Evolutionary conservation across 495 filamentous ascomycete genomes (phyloP), one percentile per base, ranked within the genome.

Genomic region (Aspergillus nidulans): DNA sequence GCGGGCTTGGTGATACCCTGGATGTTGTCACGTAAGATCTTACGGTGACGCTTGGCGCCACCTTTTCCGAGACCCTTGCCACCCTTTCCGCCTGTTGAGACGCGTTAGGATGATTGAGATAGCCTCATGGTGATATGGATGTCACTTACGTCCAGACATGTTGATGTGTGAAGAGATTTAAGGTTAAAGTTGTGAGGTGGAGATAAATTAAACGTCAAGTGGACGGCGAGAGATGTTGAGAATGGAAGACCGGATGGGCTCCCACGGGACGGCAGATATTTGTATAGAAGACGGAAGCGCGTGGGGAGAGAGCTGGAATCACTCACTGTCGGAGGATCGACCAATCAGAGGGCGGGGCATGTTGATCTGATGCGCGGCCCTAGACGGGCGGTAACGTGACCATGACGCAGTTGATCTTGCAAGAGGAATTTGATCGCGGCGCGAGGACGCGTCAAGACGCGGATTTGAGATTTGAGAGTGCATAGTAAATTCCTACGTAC

Each of bases 1-100:
- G 94, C 94, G 74, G 94, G 94, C 90, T 99, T 99, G 75, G 94
- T 99, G 77, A 99, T 99, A 83, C 94, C 94, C 81, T 85, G 85
- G 73, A 88, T 85, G 88, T 97, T 98, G 87, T 98, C 94, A 80
- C 92, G 90, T 73, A 98, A 85, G 79, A 98, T 97, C 89, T 97
- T 98, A 69, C 94, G 87, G 76, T 96, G 91, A 76, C 85, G 85
- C 83, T 88, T 88, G 68, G 85, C 85, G 63, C 85, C 85, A 77
- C 92, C 91, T 88, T 97, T 97, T 80, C 92, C 92, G 70, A 96
- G 91, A 78, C 92, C 92, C 84, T 97, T 97, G 75, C 92, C 92
- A 83, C 92, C 92, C 81, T 95, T 95, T 75, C 90, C 90, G 76
- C 90, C 89, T 91, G 64, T 65, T 54, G 62, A 66, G 63, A 64